Base-by-base conservation (phyloP, 768 basidiomycete species). In the Pleurotus platypus region DNA sequence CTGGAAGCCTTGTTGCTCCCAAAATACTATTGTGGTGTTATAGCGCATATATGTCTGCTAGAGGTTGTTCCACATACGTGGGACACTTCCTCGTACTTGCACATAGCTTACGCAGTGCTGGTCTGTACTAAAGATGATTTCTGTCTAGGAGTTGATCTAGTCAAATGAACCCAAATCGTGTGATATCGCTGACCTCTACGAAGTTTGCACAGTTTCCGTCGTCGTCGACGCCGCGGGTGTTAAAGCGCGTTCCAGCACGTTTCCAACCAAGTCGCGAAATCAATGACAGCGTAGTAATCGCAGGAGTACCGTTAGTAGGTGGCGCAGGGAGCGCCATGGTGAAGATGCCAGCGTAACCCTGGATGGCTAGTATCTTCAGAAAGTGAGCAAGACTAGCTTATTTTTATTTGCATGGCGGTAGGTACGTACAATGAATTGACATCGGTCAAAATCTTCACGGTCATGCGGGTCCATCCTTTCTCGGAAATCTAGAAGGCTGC, bases 1-100 rank as follows among this genome's bases (percentile, higher is more conserved):
- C 67, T 95, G 93, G 40, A 95, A 69, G 24, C 93, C 94, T 72
- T 96, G 94, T 66, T 99, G 96, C 69, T 98, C 96, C 97, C 97
- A 99, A 69, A 99, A 99, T 58, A 98, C 94, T 94, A 66, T 46
- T 55, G 22, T 55, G 24, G 54, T 46, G 37, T 53, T 45, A 62
- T 64, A 55, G 48, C 49, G 59, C 55, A 62, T 59, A 30, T 51
- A 58, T 53, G 53, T 59, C 62, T 62, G 56, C 30, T 60, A 60
- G 46, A 56, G 15, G 18, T 13, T 43, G 60, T 62, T 64, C 58
- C 55, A 84, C 92, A 66, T 78, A 96, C 94, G 77, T 57, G 97
- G 97, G 43, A 99, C 91, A 63, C 92, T 95, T 58, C 97, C 97
- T 61, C 97, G 87, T 46, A 94, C 85, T 80, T 98, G 95, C 37